These are phyloP conservation scores for Ophioceras dolichostomum DNA, from an alignment of 2,329 filamentous ascomycete species.

Conservation along the genomic window DNA sequence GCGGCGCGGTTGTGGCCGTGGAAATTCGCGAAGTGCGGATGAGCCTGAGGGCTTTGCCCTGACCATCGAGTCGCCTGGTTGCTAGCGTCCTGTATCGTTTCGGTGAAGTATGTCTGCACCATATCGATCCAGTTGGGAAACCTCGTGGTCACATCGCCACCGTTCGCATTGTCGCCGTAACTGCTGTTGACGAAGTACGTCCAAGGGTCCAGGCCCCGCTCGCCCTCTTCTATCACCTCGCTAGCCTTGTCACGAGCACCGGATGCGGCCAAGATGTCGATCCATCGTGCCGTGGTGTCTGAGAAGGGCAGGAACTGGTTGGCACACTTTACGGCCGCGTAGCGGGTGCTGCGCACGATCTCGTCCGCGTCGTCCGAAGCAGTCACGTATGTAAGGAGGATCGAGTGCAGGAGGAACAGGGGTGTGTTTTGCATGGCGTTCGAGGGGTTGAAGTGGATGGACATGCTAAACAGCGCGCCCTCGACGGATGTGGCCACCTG, in stretches of 20 bases:
- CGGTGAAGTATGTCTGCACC: constrained; percentile 35
- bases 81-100: constrained; percentile 15
- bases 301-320: constrained; percentile 76
- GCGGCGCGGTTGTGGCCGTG: constrained; percentile 34
- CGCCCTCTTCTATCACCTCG: constrained; percentile 82
- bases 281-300: constrained; percentile 73
- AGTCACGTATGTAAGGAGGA: constrained; percentile 59
- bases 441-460: constrained; percentile 26
- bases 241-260: constrained; percentile 55
- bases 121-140: constrained; percentile 41
- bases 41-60: background rate
- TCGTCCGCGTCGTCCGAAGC: constrained; percentile 24
- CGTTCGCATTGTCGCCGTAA: no score
- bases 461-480: constrained; percentile 69
- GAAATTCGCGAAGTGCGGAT: constrained; percentile 30
- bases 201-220: constrained; percentile 68
- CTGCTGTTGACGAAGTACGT: constrained; percentile 32
- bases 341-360: constrained; percentile 63
- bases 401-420: constrained; percentile 24
- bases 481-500: constrained; percentile 79
- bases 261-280: constrained; percentile 71
- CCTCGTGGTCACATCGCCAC: constrained; percentile 20
- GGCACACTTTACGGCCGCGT: constrained; percentile 76
- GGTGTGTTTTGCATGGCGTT: no score
- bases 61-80: background rate